These are phyloP conservation scores for Polyporus arcularius DNA, from an alignment of 768 basidiomycete genomes.

Conservation along the genomic window DNA sequence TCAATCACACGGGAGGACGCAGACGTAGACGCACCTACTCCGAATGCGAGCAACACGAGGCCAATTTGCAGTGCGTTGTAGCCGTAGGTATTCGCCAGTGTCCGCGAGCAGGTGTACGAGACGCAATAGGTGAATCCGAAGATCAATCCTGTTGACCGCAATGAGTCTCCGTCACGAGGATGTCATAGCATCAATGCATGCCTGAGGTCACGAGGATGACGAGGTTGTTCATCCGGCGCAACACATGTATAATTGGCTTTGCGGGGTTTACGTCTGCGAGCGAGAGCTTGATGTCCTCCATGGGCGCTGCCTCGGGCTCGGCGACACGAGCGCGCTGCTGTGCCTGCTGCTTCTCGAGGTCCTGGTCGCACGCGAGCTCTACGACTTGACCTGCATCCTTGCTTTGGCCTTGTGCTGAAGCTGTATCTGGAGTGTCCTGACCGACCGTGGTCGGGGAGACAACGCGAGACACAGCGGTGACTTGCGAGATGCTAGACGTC, in stretches of 20 bases:
- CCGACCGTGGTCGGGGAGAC: background rate
- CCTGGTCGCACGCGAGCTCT: constrained; percentile 12
- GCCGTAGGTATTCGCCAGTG: constrained; percentile 60
- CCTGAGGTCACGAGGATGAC: constrained; percentile 67
- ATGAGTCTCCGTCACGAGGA: background rate
- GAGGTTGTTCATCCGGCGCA: constrained; percentile 68
- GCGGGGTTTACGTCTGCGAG: constrained; percentile 77
- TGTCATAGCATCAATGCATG: constrained; percentile 26
- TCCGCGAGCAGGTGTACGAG: constrained; percentile 73
- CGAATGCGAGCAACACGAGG: constrained; percentile 74
- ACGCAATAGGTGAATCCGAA: constrained; percentile 75
- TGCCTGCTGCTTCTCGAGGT: constrained; percentile 27
- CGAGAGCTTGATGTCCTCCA: constrained; percentile 48
- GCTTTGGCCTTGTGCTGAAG: background rate
- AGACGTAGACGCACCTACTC: constrained; percentile 49
- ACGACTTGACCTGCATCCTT: background rate
- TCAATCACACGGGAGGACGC: background rate
- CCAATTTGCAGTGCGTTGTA: constrained; percentile 75
- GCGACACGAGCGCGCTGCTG: background rate
- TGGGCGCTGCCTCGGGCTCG: background rate
- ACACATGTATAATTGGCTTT: constrained; percentile 56
- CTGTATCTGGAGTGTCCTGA: background rate
- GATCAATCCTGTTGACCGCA: constrained; percentile 49
- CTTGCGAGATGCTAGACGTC: constrained; percentile 26
- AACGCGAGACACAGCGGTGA: constrained; percentile 16